Evolutionary conservation across 345 rosid genomes (phyloP).

Genomic region (Lepidium aucheri): DNA sequence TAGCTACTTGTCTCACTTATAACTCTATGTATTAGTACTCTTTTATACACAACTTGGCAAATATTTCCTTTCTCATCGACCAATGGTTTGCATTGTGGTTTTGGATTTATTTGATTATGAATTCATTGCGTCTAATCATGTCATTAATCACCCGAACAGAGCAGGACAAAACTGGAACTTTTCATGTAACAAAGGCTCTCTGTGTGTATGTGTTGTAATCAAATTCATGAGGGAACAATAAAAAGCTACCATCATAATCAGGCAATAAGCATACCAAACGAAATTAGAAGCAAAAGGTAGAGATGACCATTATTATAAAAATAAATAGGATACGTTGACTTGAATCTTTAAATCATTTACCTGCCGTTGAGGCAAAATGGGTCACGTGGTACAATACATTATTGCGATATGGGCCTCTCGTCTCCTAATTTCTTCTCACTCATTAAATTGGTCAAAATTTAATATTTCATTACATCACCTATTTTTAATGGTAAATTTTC

Average conservation of each 20-base stretch:
- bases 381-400: constrained; percentile 3
- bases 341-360: not conserved
- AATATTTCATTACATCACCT: not conserved
- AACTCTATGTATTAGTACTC: constrained; percentile 66
- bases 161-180: not conserved
- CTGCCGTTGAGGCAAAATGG: constrained; percentile 8
- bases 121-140: too few relatives aligned
- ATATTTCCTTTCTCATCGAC: too few relatives aligned
- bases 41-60: not conserved
- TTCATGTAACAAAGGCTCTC: not conserved
- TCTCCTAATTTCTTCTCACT: not conserved
- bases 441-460: not conserved
- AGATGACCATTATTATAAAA: not conserved
- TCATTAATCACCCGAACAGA: too few relatives aligned
- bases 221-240: too few relatives aligned
- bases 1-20: constrained; percentile 83
- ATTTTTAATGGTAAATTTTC: not conserved
- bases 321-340: constrained; percentile 4
- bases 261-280: not conserved
- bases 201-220: too few relatives aligned
- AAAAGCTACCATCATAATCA: not conserved
- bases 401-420: constrained; percentile 2
- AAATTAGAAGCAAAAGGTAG: not conserved
- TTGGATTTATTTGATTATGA: too few relatives aligned
- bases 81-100: too few relatives aligned